Evolutionary conservation across 2,329 filamentous ascomycete genomes (phyloP).

Genomic region (Teratosphaeria pseudoeucalypti): DNA sequence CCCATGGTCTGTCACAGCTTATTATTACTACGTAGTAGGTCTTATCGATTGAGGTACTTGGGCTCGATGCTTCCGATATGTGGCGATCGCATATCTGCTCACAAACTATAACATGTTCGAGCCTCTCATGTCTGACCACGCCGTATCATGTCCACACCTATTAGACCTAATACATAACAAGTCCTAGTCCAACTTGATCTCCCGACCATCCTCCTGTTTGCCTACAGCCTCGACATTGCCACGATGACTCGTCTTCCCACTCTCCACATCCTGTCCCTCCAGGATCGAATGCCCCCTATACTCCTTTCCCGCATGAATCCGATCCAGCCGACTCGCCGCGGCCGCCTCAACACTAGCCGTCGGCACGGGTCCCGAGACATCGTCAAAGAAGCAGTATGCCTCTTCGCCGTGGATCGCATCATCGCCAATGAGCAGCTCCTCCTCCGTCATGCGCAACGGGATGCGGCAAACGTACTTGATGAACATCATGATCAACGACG

Average conservation of each 20-base stretch:
- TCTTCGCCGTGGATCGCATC: slow-evolving; percentile 40
- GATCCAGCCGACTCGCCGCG: neutral
- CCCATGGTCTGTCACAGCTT: neutral
- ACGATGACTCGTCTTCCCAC: neutral
- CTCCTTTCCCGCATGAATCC: neutral
- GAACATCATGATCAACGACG: slow-evolving; percentile 39
- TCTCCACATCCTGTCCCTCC: neutral
- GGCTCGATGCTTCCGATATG: no score
- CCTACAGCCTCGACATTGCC: neutral
- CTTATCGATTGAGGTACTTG: neutral
- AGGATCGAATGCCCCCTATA: neutral
- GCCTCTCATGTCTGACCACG: no score
- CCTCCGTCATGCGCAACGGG: slow-evolving; percentile 39
- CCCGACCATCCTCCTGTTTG: neutral
- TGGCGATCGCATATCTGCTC: no score
- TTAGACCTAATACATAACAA: no score
- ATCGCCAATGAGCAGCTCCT: slow-evolving; percentile 37
- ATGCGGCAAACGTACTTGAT: slow-evolving; percentile 42
- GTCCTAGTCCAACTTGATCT: neutral
- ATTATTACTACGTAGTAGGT: neutral
- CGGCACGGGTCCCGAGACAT: slow-evolving; percentile 12
- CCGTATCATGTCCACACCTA: no score
- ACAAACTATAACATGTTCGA: no score
- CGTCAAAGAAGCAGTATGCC: slow-evolving; percentile 24
- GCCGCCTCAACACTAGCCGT: neutral